Conservation (phyloP, 2,329 filamentous ascomycete genomes). For the Chaetomium sp. region DNA sequence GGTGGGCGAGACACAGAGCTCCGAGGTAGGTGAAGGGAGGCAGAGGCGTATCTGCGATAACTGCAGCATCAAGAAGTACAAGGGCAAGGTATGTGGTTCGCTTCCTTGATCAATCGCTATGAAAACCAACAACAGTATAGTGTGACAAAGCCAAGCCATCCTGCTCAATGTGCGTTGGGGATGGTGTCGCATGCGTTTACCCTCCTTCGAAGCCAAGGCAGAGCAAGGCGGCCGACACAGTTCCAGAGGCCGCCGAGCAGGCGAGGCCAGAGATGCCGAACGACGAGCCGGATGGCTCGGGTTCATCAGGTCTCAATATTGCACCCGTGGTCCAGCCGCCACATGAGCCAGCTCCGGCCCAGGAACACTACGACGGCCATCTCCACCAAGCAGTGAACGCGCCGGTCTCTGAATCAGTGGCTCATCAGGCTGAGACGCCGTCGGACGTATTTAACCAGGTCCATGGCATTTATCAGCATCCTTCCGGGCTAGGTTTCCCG, state of each 20-base stretch:
- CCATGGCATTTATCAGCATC: conserved; percentile 29
- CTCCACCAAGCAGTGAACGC: conserved; percentile 23
- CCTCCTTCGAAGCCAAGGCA: conserved; percentile 38
- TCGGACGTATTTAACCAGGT: conserved; percentile 23
- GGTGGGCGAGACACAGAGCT: not conserved
- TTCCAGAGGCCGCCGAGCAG: conserved; percentile 6
- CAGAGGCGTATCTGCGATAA: conserved; percentile 42
- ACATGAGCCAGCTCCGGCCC: conserved; percentile 8
- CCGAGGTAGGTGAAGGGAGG: conserved; percentile 21
- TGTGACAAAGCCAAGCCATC: conserved; percentile 47
- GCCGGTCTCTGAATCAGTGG: conserved; percentile 17
- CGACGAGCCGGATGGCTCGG: conserved; percentile 33
- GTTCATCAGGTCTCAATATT: conserved; percentile 33
- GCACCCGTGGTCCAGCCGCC: conserved; percentile 1
- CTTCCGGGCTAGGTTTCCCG: conserved; percentile 29
- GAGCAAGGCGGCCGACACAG: conserved; percentile 29
- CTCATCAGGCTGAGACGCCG: conserved; percentile 26
- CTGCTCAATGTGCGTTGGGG: conserved; percentile 44
- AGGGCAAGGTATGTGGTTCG: conserved; percentile 42
- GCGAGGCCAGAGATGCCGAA: conserved; percentile 12
- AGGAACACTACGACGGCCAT: conserved; percentile 32
- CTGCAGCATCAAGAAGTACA: conserved; percentile 42
- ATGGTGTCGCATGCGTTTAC: conserved; percentile 45
- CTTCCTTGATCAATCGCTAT: no score
- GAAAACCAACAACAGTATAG: conserved; percentile 37